Base-by-base conservation (phyloP, 768 basidiomycete genomes). In the Suillus luteus region DNA sequence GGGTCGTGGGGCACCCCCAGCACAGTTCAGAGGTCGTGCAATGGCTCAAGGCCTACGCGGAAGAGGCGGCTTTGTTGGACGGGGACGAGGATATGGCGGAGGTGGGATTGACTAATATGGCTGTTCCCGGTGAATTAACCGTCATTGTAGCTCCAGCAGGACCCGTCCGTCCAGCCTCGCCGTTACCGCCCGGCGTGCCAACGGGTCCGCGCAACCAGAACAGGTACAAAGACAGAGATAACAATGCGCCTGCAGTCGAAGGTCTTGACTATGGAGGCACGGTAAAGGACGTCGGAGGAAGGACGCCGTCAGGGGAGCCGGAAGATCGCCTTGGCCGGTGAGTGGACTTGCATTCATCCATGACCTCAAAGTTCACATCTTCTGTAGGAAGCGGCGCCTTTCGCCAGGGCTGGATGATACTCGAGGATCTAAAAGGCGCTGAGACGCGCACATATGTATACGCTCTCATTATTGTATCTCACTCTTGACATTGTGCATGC, bases 201-300 rank as follows among this genome's bases (percentile, higher is more conserved):
- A 95, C 93, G 0, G 93, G 93, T 1, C 93, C 93, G 14, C 82
- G 93, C 51, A 93, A 93, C 73, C 90, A 91, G 75, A 92, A 91
- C 72, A 92, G 92, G 72, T 94, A 95, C 79, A 94, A 93, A 80
- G 93, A 95, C 74, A 83, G 92, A 48, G 92, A 94, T 71, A 87
- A 86, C 17, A 92, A 92, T 70, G 90, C 91, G 1, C 89, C 91
- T 64, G 91, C 91, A 33, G 91, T 92, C 14, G 92, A 94, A 71
- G 92, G 93, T n/a, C 75, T 95, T 70, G 93, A 95, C 72, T 95
- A 95, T 68, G 92, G 91, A 2, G 91, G 88, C 51, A 83, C 70
- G 33, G 79, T 75, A 61, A 81, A 82, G 67, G 80, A 83, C 48
- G 76, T 73, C 52, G 55, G 73, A 60, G 71, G 76, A 61, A 69